Conservation (phyloP, 768 basidiomycete genomes). For the Goffeauzyma gilvescens region DNA sequence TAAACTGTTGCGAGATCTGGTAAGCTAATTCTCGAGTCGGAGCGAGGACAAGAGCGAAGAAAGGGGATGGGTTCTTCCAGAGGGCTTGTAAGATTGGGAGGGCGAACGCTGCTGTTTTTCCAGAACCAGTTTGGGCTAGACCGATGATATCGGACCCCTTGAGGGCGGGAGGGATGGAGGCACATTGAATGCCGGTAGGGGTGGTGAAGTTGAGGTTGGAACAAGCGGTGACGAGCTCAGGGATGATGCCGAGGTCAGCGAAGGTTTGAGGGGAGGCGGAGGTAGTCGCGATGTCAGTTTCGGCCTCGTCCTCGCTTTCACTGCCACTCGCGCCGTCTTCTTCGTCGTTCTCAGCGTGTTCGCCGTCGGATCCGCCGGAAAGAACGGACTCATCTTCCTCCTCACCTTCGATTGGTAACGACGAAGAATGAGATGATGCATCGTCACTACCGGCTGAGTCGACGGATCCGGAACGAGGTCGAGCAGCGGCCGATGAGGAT, state of each 20-base stretch:
- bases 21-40: conserved; percentile 93
- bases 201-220: conserved; percentile 58
- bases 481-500: too few relatives aligned
- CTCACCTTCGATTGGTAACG: too few relatives aligned
- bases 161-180: conserved; percentile 68
- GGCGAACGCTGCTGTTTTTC: conserved; percentile 94
- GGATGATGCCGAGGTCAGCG: conserved; percentile 66
- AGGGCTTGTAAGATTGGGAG: conserved; percentile 86
- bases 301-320: too few relatives aligned
- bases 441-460: too few relatives aligned
- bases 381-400: too few relatives aligned
- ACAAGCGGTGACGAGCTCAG: conserved; percentile 71
- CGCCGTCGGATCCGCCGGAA: too few relatives aligned
- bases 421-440: too few relatives aligned
- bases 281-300: too few relatives aligned
- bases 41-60: conserved; percentile 82
- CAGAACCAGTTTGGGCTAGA: conserved; percentile 91
- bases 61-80: conserved; percentile 74
- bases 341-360: too few relatives aligned
- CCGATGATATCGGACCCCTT: conserved; percentile 91
- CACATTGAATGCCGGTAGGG: conserved; percentile 78
- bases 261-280: too few relatives aligned
- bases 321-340: too few relatives aligned
- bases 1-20: conserved; percentile 95
- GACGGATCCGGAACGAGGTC: too few relatives aligned